phyloP scores from a whole-genome alignment of 2,329 filamentous ascomycete genomes.

The Pseudogymnoascus sp. region DNA sequence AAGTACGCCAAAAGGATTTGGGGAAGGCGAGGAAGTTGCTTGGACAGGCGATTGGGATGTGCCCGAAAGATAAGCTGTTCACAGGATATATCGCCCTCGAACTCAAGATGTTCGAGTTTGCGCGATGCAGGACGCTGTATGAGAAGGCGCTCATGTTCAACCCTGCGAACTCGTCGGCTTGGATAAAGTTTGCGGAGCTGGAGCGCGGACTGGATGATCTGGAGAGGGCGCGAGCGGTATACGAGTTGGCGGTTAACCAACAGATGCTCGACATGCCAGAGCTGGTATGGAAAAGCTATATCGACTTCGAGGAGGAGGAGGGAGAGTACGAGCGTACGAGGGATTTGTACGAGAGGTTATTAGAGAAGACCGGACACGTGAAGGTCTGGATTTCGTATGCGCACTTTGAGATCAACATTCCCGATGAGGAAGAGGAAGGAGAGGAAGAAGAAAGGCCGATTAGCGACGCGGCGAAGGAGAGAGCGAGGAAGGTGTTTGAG shows the following conservation, averaged over 20 bases:
- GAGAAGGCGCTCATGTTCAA: conserved; percentile 94
- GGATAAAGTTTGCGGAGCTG: conserved; percentile 93
- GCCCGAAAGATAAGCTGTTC: conserved; percentile 93
- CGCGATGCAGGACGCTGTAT: conserved; percentile 81
- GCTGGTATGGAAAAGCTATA: conserved; percentile 94
- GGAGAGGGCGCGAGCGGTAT: conserved; percentile 81
- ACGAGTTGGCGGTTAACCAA: conserved; percentile 80
- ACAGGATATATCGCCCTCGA: conserved; percentile 89
- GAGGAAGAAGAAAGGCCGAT: conserved; percentile 54
- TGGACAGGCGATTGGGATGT: conserved; percentile 84
- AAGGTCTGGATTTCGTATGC: conserved; percentile 99
- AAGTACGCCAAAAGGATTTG: conserved; percentile 78
- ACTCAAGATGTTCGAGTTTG: conserved; percentile 88
- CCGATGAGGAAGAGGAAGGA: conserved; percentile 55
- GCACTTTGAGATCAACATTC: conserved; percentile 94
- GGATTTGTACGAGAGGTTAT: conserved; percentile 76
- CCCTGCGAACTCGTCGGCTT: conserved; percentile 79
- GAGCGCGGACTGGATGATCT: conserved; percentile 86
- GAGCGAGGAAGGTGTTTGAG: conserved; percentile 76
- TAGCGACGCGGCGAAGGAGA: conserved; percentile 73
- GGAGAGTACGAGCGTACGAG: conserved; percentile 81
- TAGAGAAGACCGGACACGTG: conserved; percentile 94
- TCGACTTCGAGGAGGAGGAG: conserved; percentile 96
- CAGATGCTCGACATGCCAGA: conserved; percentile 91
- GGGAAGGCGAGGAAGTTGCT: conserved; percentile 77